These are phyloP conservation scores for Aspergillus sp. DNA, from an alignment of 2,329 filamentous ascomycete species.

Conservation along the genomic window DNA sequence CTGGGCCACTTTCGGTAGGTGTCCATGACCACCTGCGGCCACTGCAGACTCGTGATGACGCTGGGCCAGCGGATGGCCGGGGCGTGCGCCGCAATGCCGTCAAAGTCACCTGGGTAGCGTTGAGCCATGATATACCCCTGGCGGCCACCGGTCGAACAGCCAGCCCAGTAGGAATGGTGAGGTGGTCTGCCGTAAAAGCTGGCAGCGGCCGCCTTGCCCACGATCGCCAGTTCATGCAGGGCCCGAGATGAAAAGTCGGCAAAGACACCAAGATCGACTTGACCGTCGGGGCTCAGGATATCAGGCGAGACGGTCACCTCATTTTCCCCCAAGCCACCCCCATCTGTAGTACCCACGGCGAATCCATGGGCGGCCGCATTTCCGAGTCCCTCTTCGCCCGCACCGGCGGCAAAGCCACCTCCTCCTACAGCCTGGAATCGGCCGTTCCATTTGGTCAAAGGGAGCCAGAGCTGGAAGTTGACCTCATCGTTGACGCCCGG, in stretches of 20 bases:
- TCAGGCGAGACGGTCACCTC: background rate
- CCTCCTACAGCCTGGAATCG: background rate
- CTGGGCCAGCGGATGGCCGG: background rate
- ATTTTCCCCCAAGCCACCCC: background rate
- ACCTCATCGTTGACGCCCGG: background rate
- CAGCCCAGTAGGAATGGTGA: background rate
- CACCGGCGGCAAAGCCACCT: background rate
- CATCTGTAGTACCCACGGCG: slow-evolving; percentile 1
- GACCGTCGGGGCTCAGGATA: background rate
- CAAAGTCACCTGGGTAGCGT: background rate
- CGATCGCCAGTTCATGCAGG: background rate
- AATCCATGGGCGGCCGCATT: background rate
- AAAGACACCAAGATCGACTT: background rate
- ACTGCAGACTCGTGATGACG: background rate
- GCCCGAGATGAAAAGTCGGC: background rate
- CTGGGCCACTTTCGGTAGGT: background rate
- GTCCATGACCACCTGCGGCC: background rate
- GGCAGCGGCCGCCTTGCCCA: background rate
- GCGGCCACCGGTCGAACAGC: background rate
- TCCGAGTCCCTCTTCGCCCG: background rate
- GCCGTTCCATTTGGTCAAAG: background rate
- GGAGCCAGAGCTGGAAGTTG: background rate
- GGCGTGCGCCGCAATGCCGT: background rate
- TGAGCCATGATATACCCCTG: background rate
- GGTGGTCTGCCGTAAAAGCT: background rate